A percentile compares a stretch with the other conserved stretches of the same genome.
Evolutionary conservation across 2,329 filamentous ascomycete species (phyloP).

Genomic region (Hypoxylon sp.): DNA sequence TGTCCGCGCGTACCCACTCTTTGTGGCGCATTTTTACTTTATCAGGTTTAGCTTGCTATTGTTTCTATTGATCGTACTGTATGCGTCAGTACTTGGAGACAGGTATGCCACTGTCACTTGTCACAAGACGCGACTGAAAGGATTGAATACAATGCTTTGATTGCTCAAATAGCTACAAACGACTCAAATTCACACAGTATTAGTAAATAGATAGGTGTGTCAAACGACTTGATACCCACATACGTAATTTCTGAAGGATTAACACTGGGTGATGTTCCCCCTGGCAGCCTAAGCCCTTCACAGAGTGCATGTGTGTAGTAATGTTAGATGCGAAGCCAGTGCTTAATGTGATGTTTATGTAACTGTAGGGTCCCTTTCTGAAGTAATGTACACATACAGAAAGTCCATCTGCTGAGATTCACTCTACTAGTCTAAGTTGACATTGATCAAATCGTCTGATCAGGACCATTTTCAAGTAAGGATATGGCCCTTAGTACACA

Average conservation of each 20-base stretch:
- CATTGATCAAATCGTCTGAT: conserved; percentile 8
- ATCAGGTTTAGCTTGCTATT: conserved; percentile 2
- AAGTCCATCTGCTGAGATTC: conserved; percentile 7
- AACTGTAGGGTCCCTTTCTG: conserved; percentile 1
- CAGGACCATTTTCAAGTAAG: conserved; percentile 1
- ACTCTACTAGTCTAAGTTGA: neutral
- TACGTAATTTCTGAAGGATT: neutral
- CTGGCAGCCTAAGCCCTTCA: neutral
- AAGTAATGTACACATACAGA: conserved; percentile 11
- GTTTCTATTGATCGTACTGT: neutral
- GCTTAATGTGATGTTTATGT: conserved; percentile 6
- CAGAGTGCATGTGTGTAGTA: neutral
- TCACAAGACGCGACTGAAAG: neutral
- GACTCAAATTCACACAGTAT: neutral
- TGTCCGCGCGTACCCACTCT: conserved; percentile 18
- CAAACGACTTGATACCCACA: neutral
- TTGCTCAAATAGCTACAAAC: neutral
- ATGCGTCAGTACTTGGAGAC: neutral
- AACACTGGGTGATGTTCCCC: neutral
- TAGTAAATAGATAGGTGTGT: neutral
- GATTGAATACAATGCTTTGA: neutral
- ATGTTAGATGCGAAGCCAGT: conserved; percentile 2
- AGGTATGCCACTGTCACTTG: neutral
- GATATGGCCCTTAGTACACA: neutral
- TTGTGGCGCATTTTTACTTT: conserved; percentile 21